Percentiles rank a stretch among this genome's conserved stretches.
phyloP scores from a whole-genome alignment of 2,329 filamentous ascomycete species.

The Penicillium olsonii region DNA sequence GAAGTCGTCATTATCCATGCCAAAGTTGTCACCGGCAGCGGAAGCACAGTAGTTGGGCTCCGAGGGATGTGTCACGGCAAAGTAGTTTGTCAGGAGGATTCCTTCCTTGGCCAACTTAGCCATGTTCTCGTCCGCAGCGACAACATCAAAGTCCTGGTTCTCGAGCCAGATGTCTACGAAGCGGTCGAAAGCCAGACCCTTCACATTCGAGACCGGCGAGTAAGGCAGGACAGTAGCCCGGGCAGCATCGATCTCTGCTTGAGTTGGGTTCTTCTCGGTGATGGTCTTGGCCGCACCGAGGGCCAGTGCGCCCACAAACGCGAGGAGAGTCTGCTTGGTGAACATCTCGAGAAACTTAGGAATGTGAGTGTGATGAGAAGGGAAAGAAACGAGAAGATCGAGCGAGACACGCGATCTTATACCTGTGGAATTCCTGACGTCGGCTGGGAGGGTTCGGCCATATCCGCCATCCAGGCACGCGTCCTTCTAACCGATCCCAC shows the following conservation, averaged over 20 bases:
- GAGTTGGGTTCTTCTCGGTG: conserved; percentile 27
- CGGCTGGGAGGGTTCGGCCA: not conserved
- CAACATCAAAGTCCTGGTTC: conserved; percentile 67
- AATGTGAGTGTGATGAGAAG: conserved; percentile 3
- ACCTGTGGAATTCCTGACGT: conserved; percentile 2
- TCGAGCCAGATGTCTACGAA: conserved; percentile 75
- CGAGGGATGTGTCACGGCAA: conserved; percentile 69
- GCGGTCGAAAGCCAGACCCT: conserved; percentile 72
- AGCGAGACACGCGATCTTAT: conserved; percentile 21
- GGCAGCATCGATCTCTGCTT: conserved; percentile 33
- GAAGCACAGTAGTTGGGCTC: conserved; percentile 75
- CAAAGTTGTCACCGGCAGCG: conserved; percentile 71
- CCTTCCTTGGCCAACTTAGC: conserved; percentile 47
- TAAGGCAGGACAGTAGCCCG: conserved; percentile 61
- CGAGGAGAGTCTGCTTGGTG: conserved; percentile 57
- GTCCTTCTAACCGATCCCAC: conserved; percentile 10
- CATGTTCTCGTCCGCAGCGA: conserved; percentile 56
- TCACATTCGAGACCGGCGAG: conserved; percentile 65
- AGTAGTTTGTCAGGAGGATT: conserved; percentile 62
- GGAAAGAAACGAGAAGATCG: conserved; percentile 9
- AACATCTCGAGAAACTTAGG: conserved; percentile 24
- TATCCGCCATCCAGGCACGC: not conserved
- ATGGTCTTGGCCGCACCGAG: conserved; percentile 29
- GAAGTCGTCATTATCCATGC: conserved; percentile 69
- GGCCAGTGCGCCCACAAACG: conserved; percentile 26